Base-by-base conservation (phyloP, 192 early-diverging fungal species). In the Gonapodya prolifera region DNA sequence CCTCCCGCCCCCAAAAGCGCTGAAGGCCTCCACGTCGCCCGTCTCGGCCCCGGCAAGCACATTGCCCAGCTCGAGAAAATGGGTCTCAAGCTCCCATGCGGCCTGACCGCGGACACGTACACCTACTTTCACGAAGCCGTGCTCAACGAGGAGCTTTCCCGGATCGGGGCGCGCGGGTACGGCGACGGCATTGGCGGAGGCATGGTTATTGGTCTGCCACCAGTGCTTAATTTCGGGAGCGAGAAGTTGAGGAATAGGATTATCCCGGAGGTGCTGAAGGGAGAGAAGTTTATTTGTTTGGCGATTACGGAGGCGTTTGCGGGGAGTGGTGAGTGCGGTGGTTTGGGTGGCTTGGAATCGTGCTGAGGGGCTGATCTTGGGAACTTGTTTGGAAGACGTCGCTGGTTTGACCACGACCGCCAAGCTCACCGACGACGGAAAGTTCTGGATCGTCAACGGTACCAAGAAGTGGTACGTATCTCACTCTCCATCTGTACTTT, bases 401-500 rank as follows among this genome's bases (percentile, higher is more conserved):
- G n/a, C n/a, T n/a, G n/a, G n/a, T n/a, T n/a, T n/a, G n/a, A n/a
- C n/a, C n/a, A 84, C 83, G 30, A 83, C 81, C 30, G 87, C 87
- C 70, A 76, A 78, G 74, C 83, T 85, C 79, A 80, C 79, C 17
- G 76, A 80, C 17, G 70, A 75, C 77, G 85, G 85, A 1, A 87
- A 87, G 79, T 78, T 80, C 77, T 87, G 81, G 79, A 86, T 89
- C 61, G 87, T 89, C 16, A 89, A 89, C 77, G 87, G 77, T 2
- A 18, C 76, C 18, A 88, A 89, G 77, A 88, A 88, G 75, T 88
- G 87, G 87, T n/a, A n/a, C n/a, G n/a, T n/a, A n/a, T n/a, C n/a
- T n/a, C n/a, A n/a, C n/a, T n/a, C n/a, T n/a, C n/a, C n/a, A n/a
- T n/a, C n/a, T n/a, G n/a, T n/a, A n/a, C n/a, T n/a, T n/a, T n/a